Base-by-base conservation (phyloP, 1,284 basidiomycete species). In the Tilletia indica region DNA sequence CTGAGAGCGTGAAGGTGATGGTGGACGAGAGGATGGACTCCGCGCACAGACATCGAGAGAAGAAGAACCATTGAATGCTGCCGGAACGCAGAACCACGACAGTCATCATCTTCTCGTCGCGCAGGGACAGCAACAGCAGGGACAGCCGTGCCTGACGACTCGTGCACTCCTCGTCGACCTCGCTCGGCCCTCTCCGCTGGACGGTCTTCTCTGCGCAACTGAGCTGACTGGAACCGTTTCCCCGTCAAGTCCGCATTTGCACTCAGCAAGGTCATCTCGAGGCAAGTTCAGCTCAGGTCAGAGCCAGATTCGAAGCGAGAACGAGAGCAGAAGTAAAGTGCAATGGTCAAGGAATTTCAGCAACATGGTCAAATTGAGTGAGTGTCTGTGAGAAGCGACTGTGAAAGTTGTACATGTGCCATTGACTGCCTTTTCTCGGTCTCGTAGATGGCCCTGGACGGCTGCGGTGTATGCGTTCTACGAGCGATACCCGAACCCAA, bases 401-500 rank as follows among this genome's bases (percentile, higher is more conserved):
- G 51, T 54, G 11, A 25, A 54, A 54, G 51, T 16, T 25, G 16
- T 54, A 19, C 47, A 48, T 48, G 42, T 45, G 42, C 14, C 42
- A 19, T 54, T 54, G 51, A n/a, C 66, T 67, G 21, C 25, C 63
- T 66, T 21, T n/a, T 21, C 63, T 39, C 11, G 21, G 21, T 31
- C 63, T n/a, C n/a, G n/a, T 12, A 68, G 68, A 19, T 42, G 48
- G 36, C 51, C 68, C 34, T 68, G 68, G 68, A 36, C 21, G 14
- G 51, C 49, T 5, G 9, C 48, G n/a, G 68, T 68, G 34, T 56
- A 42, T 76, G 95, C 95, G 19, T 98, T 93, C 87, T 94, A 95
- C 82, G 88, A 97, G 74, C 91, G 97, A 76, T 99, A 99, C 85
- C 96, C 97, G 3, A 99, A 98, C 85, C 95, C 96, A 56, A 93